phyloP scores from a whole-genome alignment of 2,329 filamentous ascomycete genomes.

The Penicillium sp. region DNA sequence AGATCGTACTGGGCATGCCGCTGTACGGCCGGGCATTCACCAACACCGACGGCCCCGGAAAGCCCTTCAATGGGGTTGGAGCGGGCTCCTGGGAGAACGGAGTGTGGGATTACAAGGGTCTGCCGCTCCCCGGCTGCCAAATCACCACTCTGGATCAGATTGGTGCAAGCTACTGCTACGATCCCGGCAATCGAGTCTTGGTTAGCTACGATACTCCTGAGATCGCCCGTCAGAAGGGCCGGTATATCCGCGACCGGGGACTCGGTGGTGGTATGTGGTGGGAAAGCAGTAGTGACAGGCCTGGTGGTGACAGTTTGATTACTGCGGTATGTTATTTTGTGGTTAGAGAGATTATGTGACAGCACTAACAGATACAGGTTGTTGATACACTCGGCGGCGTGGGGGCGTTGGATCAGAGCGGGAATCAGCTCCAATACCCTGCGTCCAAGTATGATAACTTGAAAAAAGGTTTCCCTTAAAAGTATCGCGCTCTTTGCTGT shows the following conservation, averaged over 20 bases:
- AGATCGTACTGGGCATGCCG: constrained; percentile 87
- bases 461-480: constrained; percentile 22
- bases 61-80: constrained; percentile 62
- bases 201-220: constrained; percentile 71
- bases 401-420: constrained; percentile 42
- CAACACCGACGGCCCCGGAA: constrained; percentile 70
- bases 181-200: constrained; percentile 57
- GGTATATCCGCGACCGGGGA: constrained; percentile 62
- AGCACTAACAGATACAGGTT: constrained; percentile 22
- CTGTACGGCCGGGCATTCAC: constrained; percentile 86
- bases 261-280: constrained; percentile 97
- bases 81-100: constrained; percentile 80
- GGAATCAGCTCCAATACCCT: constrained; percentile 52
- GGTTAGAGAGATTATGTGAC: neutral
- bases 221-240: constrained; percentile 65
- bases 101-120: constrained; percentile 81
- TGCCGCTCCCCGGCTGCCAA: constrained; percentile 64
- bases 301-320: constrained; percentile 64
- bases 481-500: neutral
- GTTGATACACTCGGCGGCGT: constrained; percentile 34
- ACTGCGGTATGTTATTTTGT: constrained; percentile 41
- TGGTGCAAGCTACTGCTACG: constrained; percentile 70
- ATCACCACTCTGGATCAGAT: constrained; percentile 59
- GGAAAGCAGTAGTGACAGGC: constrained; percentile 78
- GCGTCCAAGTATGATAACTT: constrained; percentile 54